Conservation (phyloP, 352 stramenopile species). For the Pythium monospermum region DNA sequence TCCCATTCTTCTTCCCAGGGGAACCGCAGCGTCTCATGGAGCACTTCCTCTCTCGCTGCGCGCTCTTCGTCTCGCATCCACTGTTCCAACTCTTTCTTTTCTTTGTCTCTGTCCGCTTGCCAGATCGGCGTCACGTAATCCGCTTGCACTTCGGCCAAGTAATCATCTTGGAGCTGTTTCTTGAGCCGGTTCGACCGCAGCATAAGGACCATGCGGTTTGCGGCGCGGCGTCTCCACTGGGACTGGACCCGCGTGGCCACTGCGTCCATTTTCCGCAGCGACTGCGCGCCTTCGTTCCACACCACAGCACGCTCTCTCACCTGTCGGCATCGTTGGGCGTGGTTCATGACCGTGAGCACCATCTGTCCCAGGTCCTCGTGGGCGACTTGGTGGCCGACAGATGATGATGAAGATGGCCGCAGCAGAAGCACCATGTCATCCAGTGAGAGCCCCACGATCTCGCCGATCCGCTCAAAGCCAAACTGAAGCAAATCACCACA, state of each 20-base stretch:
- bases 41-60: conserved; percentile 26
- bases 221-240: conserved; percentile 46
- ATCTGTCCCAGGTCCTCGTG: conserved; percentile 4
- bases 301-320: conserved; percentile 22
- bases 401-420: too few species aligned
- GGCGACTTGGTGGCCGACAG: background rate
- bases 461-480: conserved; percentile 51
- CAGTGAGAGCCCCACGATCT: conserved; percentile 39
- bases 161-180: conserved; percentile 32
- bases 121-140: conserved; percentile 66
- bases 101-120: conserved; percentile 51
- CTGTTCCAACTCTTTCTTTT: conserved; percentile 42
- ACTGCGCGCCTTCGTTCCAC: conserved; percentile 26
- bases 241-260: conserved; percentile 38
- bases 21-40: conserved; percentile 42
- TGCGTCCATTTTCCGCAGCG: conserved; percentile 32
- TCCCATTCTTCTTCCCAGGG: conserved; percentile 62
- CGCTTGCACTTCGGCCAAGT: conserved; percentile 45
- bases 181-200: conserved; percentile 32
- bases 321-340: background rate
- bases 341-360: conserved; percentile 14
- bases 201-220: conserved; percentile 31
- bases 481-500: conserved; percentile 57
- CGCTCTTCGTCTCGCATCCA: conserved; percentile 33
- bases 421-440: conserved; percentile 20